These are phyloP conservation scores for Aurifilum marmelostoma DNA, from an alignment of 2,329 filamentous ascomycete genomes.

Conservation along the genomic window DNA sequence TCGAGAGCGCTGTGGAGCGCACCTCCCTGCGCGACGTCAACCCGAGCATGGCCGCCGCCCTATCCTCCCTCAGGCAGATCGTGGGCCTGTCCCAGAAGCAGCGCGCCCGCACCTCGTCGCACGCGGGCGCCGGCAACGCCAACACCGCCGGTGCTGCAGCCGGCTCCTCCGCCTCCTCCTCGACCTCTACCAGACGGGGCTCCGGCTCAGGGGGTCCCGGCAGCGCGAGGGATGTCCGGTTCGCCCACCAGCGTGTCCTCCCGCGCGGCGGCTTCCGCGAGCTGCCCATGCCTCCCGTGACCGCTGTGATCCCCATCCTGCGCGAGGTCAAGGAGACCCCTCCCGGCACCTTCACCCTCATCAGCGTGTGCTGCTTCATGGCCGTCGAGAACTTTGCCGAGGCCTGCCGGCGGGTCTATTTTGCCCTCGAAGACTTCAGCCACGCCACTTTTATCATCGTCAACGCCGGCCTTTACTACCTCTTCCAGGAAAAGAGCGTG, in stretches of 20 bases:
- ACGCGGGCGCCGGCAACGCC: not conserved
- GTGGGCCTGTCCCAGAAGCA: constrained; percentile 44
- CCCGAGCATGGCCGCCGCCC: constrained; percentile 56
- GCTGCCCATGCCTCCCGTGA: constrained; percentile 58
- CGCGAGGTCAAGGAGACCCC: constrained; percentile 53
- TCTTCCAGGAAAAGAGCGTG: constrained; percentile 51
- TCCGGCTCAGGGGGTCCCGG: constrained; percentile 1
- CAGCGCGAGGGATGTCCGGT: constrained; percentile 45
- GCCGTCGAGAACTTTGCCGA: constrained; percentile 54
- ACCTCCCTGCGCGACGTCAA: constrained; percentile 50
- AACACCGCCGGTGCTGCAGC: not conserved
- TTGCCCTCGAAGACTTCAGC: constrained; percentile 51
- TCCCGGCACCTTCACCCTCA: constrained; percentile 53
- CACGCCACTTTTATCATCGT: constrained; percentile 56
- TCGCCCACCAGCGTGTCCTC: constrained; percentile 49
- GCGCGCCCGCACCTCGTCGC: constrained; percentile 10
- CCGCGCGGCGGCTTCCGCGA: constrained; percentile 52
- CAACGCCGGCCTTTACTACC: constrained; percentile 53
- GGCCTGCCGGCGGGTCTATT: constrained; percentile 47
- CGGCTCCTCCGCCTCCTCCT: not conserved
- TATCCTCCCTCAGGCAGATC: constrained; percentile 56
- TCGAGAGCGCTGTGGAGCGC: constrained; percentile 55
- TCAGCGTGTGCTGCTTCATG: constrained; percentile 49
- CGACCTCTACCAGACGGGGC: constrained; percentile 1
- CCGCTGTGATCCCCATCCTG: constrained; percentile 52